phyloP scores from a whole-genome alignment of 805 yeast genomes.

The Yarrowia bubula region DNA sequence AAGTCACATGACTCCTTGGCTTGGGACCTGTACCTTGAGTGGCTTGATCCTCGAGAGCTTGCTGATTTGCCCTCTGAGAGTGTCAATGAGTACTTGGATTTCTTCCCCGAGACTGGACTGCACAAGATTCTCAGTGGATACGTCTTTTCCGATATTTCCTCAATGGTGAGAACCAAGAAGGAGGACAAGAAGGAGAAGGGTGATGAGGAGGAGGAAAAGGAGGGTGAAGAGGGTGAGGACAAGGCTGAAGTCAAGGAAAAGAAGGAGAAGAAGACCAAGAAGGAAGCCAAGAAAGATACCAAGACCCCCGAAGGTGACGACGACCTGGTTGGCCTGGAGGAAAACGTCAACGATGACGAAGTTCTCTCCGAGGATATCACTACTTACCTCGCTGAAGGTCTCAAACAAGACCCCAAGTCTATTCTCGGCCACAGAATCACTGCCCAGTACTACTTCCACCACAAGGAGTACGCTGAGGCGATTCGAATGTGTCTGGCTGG shows the following conservation, averaged over 20 bases:
- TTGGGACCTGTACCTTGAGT: slow-evolving; percentile 74
- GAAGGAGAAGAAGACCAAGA: not conserved
- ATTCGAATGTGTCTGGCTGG: slow-evolving; percentile 60
- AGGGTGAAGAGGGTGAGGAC: slow-evolving; percentile 31
- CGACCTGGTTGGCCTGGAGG: slow-evolving; percentile 33
- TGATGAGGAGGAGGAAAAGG: slow-evolving; percentile 31
- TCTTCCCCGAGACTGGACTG: slow-evolving; percentile 61
- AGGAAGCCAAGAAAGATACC: not conserved
- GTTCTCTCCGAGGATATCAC: slow-evolving; percentile 42
- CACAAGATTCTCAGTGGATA: slow-evolving; percentile 63
- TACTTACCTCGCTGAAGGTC: slow-evolving; percentile 52
- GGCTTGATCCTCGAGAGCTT: slow-evolving; percentile 58
- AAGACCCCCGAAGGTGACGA: slow-evolving; percentile 28
- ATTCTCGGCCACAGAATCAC: slow-evolving; percentile 65
- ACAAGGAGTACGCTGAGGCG: slow-evolving; percentile 63
- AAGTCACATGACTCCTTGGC: slow-evolving; percentile 59
- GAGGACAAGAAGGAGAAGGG: not conserved
- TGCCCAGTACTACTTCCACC: slow-evolving; percentile 56
- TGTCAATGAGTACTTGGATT: slow-evolving; percentile 51
- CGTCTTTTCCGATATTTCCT: slow-evolving; percentile 64
- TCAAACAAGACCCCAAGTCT: slow-evolving; percentile 42
- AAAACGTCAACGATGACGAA: slow-evolving; percentile 41
- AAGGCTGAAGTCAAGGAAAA: slow-evolving; percentile 25
- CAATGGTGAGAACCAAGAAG: slow-evolving; percentile 42
- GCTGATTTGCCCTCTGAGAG: slow-evolving; percentile 49